These are phyloP conservation scores for Claviceps humidiphila DNA, from an alignment of 2,329 filamentous ascomycete genomes.

Conservation along the genomic window DNA sequence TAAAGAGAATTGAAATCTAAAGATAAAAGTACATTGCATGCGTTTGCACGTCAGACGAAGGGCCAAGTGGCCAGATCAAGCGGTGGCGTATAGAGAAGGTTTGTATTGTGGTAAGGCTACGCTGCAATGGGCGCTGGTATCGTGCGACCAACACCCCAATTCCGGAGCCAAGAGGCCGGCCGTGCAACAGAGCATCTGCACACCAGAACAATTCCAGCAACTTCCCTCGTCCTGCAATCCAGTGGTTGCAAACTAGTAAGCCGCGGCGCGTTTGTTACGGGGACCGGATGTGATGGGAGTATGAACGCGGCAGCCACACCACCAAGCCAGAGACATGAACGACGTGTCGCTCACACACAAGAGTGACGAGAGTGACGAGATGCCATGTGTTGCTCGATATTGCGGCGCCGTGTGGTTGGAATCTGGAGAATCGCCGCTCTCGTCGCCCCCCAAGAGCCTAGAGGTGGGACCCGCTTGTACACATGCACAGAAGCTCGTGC, in stretches of 20 bases:
- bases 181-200: neutral
- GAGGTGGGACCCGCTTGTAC: constrained; percentile 1
- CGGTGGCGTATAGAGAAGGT: too few species aligned
- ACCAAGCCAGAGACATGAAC: neutral
- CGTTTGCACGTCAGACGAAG: too few species aligned
- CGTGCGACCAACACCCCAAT: neutral
- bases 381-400: neutral
- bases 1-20: too few species aligned
- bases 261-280: neutral
- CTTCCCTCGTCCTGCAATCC: neutral
- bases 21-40: too few species aligned
- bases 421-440: constrained; percentile 5
- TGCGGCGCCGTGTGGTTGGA: neutral
- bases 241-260: neutral
- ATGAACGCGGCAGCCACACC: neutral
- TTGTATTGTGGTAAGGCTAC: too few species aligned
- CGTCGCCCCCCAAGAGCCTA: neutral
- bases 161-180: neutral
- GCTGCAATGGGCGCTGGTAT: neutral
- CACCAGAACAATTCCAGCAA: neutral
- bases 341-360: neutral
- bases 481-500: neutral
- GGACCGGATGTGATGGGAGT: neutral
- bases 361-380: neutral
- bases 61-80: too few species aligned